Conservation (phyloP, 129 eudicot species). For the Dittrichia graveolens region DNA sequence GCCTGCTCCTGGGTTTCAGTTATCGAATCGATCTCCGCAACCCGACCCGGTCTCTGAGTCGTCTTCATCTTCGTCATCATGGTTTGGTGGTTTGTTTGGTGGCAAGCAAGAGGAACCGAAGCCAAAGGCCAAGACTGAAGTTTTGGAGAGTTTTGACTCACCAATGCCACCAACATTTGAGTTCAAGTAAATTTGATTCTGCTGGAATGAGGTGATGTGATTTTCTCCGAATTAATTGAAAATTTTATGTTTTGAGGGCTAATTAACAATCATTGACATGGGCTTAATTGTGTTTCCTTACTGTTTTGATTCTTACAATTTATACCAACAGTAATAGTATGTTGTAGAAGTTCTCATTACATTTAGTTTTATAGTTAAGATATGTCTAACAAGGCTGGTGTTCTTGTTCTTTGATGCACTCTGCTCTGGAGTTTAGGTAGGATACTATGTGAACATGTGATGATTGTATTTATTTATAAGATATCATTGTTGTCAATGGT, state of each 20-base stretch:
- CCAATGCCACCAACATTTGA: slow-evolving; percentile 39
- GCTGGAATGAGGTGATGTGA: not conserved
- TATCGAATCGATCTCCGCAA: slow-evolving; percentile 13
- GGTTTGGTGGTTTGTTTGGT: slow-evolving; percentile 40
- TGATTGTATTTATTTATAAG: not conserved
- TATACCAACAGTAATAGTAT: slow-evolving; percentile 11
- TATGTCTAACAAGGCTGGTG: too few species aligned
- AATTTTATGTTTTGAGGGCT: not conserved
- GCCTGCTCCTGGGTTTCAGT: slow-evolving; percentile 36
- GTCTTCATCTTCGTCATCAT: slow-evolving; percentile 1
- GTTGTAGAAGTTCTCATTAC: too few species aligned
- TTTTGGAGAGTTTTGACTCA: slow-evolving; percentile 39
- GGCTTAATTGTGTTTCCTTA: too few species aligned
- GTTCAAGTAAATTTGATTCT: slow-evolving; percentile 23
- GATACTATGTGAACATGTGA: not conserved
- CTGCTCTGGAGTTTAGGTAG: not conserved
- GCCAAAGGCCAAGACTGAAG: slow-evolving; percentile 23
- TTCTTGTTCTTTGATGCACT: not conserved
- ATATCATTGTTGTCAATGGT: slow-evolving; percentile 9
- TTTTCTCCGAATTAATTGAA: not conserved
- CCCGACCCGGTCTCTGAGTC: not conserved
- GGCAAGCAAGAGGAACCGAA: slow-evolving; percentile 32
- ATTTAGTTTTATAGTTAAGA: too few species aligned
- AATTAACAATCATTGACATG: not conserved
- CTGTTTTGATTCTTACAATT: slow-evolving; percentile 1